phyloP scores from a whole-genome alignment of 2,329 filamentous ascomycete species.

The Aureobasidium namibiae region DNA sequence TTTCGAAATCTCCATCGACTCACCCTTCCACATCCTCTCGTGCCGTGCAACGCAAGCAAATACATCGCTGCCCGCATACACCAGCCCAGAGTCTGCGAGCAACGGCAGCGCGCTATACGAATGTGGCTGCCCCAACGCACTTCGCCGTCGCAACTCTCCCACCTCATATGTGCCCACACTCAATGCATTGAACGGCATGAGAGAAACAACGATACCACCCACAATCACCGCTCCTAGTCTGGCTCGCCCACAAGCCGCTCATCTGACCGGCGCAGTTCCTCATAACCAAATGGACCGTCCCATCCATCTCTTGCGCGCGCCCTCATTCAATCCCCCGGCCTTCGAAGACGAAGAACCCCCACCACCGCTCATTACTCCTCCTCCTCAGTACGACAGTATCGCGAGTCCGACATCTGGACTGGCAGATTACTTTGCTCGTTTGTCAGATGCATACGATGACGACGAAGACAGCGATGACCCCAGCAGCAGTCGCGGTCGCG shows the following conservation, averaged over 20 bases:
- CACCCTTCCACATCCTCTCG: constrained; percentile 85
- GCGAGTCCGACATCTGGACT: constrained; percentile 63
- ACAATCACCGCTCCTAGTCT: constrained; percentile 36
- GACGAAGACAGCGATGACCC: constrained; percentile 47
- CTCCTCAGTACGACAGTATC: constrained; percentile 75
- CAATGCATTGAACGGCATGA: constrained; percentile 43
- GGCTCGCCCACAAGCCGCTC: constrained; percentile 41
- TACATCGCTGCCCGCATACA: constrained; percentile 76
- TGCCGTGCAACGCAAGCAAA: constrained; percentile 91
- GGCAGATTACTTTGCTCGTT: constrained; percentile 77
- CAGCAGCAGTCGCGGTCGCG: constrained; percentile 25
- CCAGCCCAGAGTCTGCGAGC: constrained; percentile 38
- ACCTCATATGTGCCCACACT: constrained; percentile 47
- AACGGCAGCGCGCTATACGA: constrained; percentile 35
- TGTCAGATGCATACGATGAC: constrained; percentile 58
- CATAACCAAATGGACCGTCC: constrained; percentile 50
- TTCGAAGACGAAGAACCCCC: constrained; percentile 77
- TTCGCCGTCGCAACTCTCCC: constrained; percentile 41
- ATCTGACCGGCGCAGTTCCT: constrained; percentile 36
- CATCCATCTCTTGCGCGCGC: constrained; percentile 74
- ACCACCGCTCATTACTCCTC: constrained; percentile 67
- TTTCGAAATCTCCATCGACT: constrained; percentile 95
- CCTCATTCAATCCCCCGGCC: constrained; percentile 79
- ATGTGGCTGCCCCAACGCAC: constrained; percentile 61
- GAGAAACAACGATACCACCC: constrained; percentile 22